Percentiles rank a stretch among this genome's conserved stretches.
Conservation (phyloP, 2,329 filamentous ascomycete species). For the Rutstroemia sp. region DNA sequence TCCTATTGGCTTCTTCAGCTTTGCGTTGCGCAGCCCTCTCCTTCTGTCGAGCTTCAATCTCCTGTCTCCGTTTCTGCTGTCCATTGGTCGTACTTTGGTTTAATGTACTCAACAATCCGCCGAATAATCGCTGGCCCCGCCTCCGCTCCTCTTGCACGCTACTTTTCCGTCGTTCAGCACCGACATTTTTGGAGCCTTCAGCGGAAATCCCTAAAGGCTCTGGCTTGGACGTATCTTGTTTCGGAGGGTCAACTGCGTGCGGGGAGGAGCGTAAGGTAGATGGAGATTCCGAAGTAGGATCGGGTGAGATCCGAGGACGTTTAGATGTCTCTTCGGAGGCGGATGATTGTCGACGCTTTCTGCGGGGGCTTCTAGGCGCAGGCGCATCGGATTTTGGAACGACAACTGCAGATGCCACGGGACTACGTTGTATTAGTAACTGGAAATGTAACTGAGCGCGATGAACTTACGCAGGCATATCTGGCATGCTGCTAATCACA, state of each 20-base stretch:
- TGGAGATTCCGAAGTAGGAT: slow-evolving; percentile 16
- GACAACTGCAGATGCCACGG: slow-evolving; percentile 31
- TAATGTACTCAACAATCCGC: slow-evolving; percentile 53
- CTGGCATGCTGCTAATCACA: slow-evolving; percentile 1
- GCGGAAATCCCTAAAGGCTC: not conserved
- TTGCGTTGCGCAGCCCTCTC: slow-evolving; percentile 68
- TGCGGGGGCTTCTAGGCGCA: slow-evolving; percentile 14
- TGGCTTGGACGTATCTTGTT: slow-evolving; percentile 4
- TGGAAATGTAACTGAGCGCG: not conserved
- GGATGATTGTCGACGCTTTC: slow-evolving; percentile 44
- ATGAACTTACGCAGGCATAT: not conserved
- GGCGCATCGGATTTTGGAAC: slow-evolving; percentile 23
- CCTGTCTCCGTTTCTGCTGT: slow-evolving; percentile 62
- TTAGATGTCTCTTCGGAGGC: slow-evolving; percentile 42
- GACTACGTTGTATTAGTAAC: slow-evolving; percentile 12
- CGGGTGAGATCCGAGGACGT: slow-evolving; percentile 40
- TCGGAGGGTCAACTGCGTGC: slow-evolving; percentile 13
- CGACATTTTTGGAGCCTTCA: slow-evolving; percentile 9
- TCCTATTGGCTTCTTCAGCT: slow-evolving; percentile 61
- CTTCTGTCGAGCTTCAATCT: slow-evolving; percentile 76
- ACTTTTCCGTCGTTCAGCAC: slow-evolving; percentile 32
- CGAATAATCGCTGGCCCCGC: slow-evolving; percentile 79
- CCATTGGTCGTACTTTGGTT: slow-evolving; percentile 60
- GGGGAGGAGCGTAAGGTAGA: slow-evolving; percentile 25
- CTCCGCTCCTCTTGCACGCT: slow-evolving; percentile 69